Base-by-base conservation (phyloP, 2,329 filamentous ascomycete genomes). In the Trichoderma cornu-damae region DNA sequence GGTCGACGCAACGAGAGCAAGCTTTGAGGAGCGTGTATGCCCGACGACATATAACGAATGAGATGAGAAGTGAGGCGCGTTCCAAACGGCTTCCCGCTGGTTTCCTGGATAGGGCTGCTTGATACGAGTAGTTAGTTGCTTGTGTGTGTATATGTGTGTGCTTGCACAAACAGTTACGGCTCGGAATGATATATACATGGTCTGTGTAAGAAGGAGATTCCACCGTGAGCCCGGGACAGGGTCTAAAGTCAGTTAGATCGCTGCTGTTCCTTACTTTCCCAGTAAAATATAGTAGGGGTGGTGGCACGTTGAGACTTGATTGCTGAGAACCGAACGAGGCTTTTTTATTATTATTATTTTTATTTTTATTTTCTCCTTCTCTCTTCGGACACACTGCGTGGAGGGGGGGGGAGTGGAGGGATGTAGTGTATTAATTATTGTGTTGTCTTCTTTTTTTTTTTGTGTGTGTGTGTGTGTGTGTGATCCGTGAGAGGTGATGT, bases 181-280 rank as follows among this genome's bases (percentile, higher is more conserved):
- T 18, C 38, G 50, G 37, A 26, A 26, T 34, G 28, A 53, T 35
- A 35, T 24, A 26, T 3, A 43, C n/a, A 35, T 11, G n/a, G 28
- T 24, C 16, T 50, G 54, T 57, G 46, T 26, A 57, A 57, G 54
- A 35, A 35, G 24, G 30, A 44, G n/a, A 46, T 34, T 6, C 4
- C 30, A n/a, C 28, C 32, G 46, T 49, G 38, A 50, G 37, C 54
- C 54, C 54, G 54, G 34, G 46, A 57, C 54, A 57, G 44, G 22
- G 12, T 26, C 54, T 57, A 42, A 57, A 57, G 54, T 43, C 28
- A 50, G 54, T 57, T 57, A 57, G 54, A 50, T 44, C 37, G 30
- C 14, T 50, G 20, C 34, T 49, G 32, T 26, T 28, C 3, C 20
- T 24, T 24, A 12, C 32, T 20, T 12, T 1, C 18, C 18, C n/a